phyloP scores from a whole-genome alignment of 2,329 filamentous ascomycete species.

The Cercospora zeina region DNA sequence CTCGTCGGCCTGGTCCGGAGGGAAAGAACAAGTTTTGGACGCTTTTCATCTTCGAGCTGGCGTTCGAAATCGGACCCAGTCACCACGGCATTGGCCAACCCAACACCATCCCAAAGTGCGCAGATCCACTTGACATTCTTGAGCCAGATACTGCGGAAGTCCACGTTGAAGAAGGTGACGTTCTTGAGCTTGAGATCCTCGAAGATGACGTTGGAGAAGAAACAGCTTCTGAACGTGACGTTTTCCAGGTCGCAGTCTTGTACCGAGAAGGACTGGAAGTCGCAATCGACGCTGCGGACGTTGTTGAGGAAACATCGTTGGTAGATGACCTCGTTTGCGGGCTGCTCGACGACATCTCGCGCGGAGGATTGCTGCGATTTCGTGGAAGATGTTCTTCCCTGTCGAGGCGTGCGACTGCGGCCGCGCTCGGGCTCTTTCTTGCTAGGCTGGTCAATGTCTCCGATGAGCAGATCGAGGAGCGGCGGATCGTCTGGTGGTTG shows the following conservation, averaged over 20 bases:
- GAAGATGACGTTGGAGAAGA: constrained; percentile 17
- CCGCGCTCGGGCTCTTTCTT: neutral
- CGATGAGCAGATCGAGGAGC: constrained; percentile 11
- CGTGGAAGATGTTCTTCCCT: neutral
- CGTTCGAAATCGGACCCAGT: constrained; percentile 12
- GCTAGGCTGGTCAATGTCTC: neutral
- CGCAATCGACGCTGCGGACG: constrained; percentile 15
- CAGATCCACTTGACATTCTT: constrained; percentile 13
- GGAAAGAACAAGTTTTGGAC: constrained; percentile 6
- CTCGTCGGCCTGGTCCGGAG: constrained; percentile 1
- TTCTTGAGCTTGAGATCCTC: constrained; percentile 19
- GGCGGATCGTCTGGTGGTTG: neutral
- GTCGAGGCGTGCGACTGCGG: constrained; percentile 1
- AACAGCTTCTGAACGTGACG: constrained; percentile 17
- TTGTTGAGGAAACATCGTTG: constrained; percentile 14
- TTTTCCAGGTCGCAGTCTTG: constrained; percentile 9
- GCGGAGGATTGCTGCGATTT: neutral
- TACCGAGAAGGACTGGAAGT: constrained; percentile 17
- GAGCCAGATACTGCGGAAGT: constrained; percentile 15
- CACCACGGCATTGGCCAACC: constrained; percentile 14
- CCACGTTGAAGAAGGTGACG: constrained; percentile 16
- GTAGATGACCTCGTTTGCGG: constrained; percentile 17
- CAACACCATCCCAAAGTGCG: constrained; percentile 10
- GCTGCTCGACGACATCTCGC: neutral
- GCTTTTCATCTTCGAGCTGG: constrained; percentile 9